A percentile compares a stretch with the other conserved stretches of the same genome.
Evolutionary conservation across 2,329 filamentous ascomycete species (phyloP).

Genomic region (Cercospora sp.): DNA sequence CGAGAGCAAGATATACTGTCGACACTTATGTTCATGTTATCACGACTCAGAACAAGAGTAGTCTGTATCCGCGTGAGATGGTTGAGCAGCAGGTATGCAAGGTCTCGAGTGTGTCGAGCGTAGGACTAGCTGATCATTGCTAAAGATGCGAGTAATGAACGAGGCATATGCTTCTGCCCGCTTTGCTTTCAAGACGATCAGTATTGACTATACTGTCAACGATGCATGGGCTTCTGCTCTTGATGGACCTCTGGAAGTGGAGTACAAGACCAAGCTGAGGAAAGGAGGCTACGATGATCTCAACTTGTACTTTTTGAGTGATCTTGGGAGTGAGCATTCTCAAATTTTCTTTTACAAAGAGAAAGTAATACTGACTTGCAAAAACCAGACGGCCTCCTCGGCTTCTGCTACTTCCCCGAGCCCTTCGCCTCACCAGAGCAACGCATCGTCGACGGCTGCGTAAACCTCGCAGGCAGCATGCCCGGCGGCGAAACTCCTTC

Average conservation of each 20-base stretch:
- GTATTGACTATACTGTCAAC: constrained; percentile 52
- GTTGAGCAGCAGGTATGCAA: constrained; percentile 23
- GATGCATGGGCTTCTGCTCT: constrained; percentile 52
- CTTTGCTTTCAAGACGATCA: constrained; percentile 48
- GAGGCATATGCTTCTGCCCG: constrained; percentile 47
- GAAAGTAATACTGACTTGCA: background rate
- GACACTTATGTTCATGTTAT: constrained; percentile 45
- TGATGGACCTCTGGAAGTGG: constrained; percentile 41
- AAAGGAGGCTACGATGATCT: constrained; percentile 53
- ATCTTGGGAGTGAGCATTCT: constrained; percentile 37
- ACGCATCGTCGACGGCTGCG: constrained; percentile 53
- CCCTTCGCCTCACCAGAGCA: constrained; percentile 43
- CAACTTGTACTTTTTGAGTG: constrained; percentile 58
- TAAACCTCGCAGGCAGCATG: constrained; percentile 55
- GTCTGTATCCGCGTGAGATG: constrained; percentile 41
- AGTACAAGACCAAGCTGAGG: constrained; percentile 54
- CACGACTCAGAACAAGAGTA: constrained; percentile 35
- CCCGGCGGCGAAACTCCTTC: constrained; percentile 46
- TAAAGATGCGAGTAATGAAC: constrained; percentile 40
- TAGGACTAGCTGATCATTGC: background rate
- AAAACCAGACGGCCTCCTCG: constrained; percentile 23
- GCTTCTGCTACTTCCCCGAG: constrained; percentile 35
- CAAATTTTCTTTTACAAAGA: background rate
- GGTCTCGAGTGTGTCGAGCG: background rate
- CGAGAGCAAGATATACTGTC: constrained; percentile 12